Evolutionary conservation across 23 red algal genomes (phyloP).

Genomic region (Gracilaria gracilis): DNA sequence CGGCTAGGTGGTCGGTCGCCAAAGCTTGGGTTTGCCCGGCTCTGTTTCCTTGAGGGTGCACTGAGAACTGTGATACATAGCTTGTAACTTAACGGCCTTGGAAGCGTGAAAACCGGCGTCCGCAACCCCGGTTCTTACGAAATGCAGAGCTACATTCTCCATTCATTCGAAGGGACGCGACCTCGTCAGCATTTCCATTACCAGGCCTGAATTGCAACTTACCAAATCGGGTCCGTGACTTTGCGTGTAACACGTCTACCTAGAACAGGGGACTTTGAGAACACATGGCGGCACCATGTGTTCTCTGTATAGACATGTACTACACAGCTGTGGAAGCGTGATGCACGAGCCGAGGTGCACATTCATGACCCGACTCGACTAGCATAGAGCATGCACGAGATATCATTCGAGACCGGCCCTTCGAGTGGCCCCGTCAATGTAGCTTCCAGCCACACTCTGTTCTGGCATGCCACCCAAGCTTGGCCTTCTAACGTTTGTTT

Average conservation of each 20-base stretch:
- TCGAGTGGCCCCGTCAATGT: too few species aligned
- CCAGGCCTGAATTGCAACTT: not conserved
- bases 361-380: too few species aligned
- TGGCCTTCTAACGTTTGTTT: too few species aligned
- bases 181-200: constrained; percentile 3
- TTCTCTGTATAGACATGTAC: not conserved
- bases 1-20: not conserved
- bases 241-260: constrained; percentile 20
- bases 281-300: not conserved
- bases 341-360: too few species aligned
- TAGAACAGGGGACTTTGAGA: not conserved
- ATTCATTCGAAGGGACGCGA: constrained; percentile 9
- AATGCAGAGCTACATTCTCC: not conserved
- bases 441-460: too few species aligned
- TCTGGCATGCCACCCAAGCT: too few species aligned
- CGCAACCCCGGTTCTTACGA: not conserved
- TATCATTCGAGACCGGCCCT: too few species aligned
- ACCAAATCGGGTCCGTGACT: not conserved
- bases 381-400: too few species aligned
- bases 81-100: constrained; percentile 13
- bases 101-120: too few species aligned
- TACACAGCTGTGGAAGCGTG: too few species aligned
- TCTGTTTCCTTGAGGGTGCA: too few species aligned
- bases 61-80: not conserved
- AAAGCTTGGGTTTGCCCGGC: not conserved